These are phyloP conservation scores for Dendrobium chrysotoxum DNA, from an alignment of 106 monocot species.

Conservation along the genomic window DNA sequence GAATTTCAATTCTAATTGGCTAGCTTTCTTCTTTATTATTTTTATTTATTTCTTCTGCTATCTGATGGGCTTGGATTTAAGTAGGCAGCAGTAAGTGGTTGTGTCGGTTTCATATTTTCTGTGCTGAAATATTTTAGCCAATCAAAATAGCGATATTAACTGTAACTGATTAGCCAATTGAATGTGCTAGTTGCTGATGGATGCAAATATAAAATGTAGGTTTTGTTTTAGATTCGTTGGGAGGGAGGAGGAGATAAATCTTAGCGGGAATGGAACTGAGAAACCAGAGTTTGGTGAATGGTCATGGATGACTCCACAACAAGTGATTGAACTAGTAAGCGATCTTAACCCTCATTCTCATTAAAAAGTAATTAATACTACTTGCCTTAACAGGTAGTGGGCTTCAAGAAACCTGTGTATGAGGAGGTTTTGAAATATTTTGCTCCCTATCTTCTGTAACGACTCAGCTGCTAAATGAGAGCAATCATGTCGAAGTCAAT, in stretches of 20 bases:
- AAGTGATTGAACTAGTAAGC: conserved; percentile 62
- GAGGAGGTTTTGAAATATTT: conserved; percentile 7
- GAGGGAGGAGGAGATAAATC: conserved; percentile 83
- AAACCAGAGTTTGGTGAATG: conserved; percentile 90
- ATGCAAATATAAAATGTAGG: conserved; percentile 28
- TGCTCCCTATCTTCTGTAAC: neutral
- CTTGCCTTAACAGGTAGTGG: neutral
- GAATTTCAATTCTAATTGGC: neutral
- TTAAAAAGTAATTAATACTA: neutral
- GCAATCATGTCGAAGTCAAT: no score
- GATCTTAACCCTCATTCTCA: neutral
- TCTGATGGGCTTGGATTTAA: neutral
- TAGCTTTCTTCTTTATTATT: neutral
- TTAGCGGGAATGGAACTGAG: conserved; percentile 71
- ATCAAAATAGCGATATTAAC: neutral
- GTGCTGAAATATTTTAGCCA: neutral
- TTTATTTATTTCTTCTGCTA: neutral
- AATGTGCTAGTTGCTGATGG: neutral
- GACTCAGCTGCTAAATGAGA: neutral
- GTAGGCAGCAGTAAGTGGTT: neutral
- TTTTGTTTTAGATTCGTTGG: conserved; percentile 82
- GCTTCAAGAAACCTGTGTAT: conserved; percentile 9
- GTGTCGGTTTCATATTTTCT: neutral
- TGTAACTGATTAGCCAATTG: neutral
- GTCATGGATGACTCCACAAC: conserved; percentile 79